These are phyloP conservation scores for Fomitopsis pulvina DNA, from an alignment of 768 basidiomycete species.

Conservation along the genomic window DNA sequence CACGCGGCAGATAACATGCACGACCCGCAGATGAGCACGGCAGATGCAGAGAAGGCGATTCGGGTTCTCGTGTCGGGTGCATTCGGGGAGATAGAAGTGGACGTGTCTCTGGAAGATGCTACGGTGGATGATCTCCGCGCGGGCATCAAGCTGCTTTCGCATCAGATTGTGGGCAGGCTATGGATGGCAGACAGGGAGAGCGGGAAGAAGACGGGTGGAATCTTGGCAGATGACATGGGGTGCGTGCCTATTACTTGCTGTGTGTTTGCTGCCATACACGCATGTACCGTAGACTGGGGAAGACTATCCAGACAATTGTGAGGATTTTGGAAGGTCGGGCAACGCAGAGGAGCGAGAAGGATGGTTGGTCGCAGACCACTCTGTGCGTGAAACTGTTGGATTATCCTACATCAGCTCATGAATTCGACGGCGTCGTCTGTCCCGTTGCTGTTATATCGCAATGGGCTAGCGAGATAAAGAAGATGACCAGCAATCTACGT, in stretches of 20 bases:
- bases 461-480: conserved; percentile 83
- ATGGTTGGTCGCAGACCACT: conserved; percentile 66
- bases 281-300: conserved; percentile 50
- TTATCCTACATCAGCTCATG: not conserved
- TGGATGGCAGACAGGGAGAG: conserved; percentile 89
- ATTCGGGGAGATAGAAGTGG: conserved; percentile 25
- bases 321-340: conserved; percentile 82
- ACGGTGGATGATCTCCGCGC: conserved; percentile 73
- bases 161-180: conserved; percentile 76
- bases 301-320: conserved; percentile 87
- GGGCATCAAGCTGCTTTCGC: conserved; percentile 67
- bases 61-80: conserved; percentile 26
- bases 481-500: conserved; percentile 56
- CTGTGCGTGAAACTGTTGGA: conserved; percentile 40
- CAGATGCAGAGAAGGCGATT: conserved; percentile 19
- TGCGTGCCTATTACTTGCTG: conserved; percentile 27
- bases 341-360: conserved; percentile 58
- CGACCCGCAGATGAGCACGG: conserved; percentile 12
- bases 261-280: conserved; percentile 1
- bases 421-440: conserved; percentile 72
- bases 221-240: conserved; percentile 92
- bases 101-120: conserved; percentile 58
- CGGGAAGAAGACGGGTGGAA: conserved; percentile 77
- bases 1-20: conserved; percentile 19
- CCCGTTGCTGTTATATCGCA: conserved; percentile 86